Percentiles rank a stretch among this genome's conserved stretches.
phyloP scores from a whole-genome alignment of 2,329 filamentous ascomycete species.

The Didymella glomerata region DNA sequence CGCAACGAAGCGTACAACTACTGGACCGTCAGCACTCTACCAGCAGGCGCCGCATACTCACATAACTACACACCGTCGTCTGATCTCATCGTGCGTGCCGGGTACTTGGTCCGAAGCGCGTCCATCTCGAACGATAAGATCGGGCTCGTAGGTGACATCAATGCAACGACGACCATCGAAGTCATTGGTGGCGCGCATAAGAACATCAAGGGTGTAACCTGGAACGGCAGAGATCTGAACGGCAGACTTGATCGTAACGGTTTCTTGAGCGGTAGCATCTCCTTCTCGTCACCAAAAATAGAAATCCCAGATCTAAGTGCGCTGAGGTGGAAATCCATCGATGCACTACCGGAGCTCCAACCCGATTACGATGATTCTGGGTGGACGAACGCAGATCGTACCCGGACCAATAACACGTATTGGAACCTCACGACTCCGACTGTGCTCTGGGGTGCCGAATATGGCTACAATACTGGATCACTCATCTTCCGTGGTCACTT shows the following conservation, averaged over 20 bases:
- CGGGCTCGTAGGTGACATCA: slow-evolving; percentile 74
- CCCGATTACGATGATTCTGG: slow-evolving; percentile 70
- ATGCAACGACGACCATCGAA: slow-evolving; percentile 70
- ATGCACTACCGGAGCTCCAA: slow-evolving; percentile 73
- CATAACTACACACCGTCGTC: slow-evolving; percentile 27
- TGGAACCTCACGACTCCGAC: slow-evolving; percentile 50
- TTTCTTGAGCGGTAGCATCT: slow-evolving; percentile 61
- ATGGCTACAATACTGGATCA: slow-evolving; percentile 73
- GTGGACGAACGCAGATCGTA: slow-evolving; percentile 69
- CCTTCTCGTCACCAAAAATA: slow-evolving; percentile 60
- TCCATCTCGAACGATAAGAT: slow-evolving; percentile 63
- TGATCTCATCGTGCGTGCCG: slow-evolving; percentile 65
- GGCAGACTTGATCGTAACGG: slow-evolving; percentile 54
- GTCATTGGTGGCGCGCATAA: slow-evolving; percentile 69
- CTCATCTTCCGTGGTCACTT: slow-evolving; percentile 75
- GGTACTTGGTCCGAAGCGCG: slow-evolving; percentile 69
- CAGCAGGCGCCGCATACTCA: slow-evolving; percentile 23
- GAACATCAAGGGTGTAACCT: slow-evolving; percentile 60
- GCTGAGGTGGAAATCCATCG: slow-evolving; percentile 71
- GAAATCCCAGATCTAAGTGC: slow-evolving; percentile 64
- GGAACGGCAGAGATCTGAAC: slow-evolving; percentile 62
- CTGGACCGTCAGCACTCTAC: slow-evolving; percentile 62
- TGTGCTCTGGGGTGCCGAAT: slow-evolving; percentile 71
- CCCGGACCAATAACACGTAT: slow-evolving; percentile 63
- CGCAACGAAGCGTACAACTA: slow-evolving; percentile 72